Evolutionary conservation across 495 filamentous ascomycete species (phyloP).

Genomic region (Aspergillus bridgeri): DNA sequence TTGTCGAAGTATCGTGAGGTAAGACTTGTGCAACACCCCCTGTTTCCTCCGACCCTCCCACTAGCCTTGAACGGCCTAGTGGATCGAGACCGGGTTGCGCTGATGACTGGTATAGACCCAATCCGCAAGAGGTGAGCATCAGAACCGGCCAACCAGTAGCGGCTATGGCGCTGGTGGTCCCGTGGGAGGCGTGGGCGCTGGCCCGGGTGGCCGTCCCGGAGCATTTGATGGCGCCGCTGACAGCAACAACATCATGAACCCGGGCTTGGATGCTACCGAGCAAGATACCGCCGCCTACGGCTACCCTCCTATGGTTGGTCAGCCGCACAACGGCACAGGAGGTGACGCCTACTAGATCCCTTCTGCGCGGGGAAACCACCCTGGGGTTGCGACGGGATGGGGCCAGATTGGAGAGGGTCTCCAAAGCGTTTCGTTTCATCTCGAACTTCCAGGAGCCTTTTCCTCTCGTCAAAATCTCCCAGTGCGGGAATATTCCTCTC

Average conservation of each 20-base stretch:
- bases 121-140: constrained; percentile 71
- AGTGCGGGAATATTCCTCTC: constrained; percentile 16
- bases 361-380: not conserved
- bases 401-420: too few relatives aligned
- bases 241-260: constrained; percentile 58
- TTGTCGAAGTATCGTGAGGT: constrained; percentile 97
- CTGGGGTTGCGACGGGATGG: not conserved
- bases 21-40: constrained; percentile 45
- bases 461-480: constrained; percentile 12
- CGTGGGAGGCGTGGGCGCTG: constrained; percentile 42
- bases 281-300: constrained; percentile 56
- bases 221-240: constrained; percentile 56
- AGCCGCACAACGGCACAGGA: constrained; percentile 66
- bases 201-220: constrained; percentile 43
- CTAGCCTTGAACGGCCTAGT: constrained; percentile 1
- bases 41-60: constrained; percentile 15
- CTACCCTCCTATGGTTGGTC: constrained; percentile 59
- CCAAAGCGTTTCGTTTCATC: not conserved
- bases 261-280: constrained; percentile 58
- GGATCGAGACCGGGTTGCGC: constrained; percentile 1
- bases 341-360: constrained; percentile 47
- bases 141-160: constrained; percentile 67
- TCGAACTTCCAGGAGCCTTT: constrained; percentile 4
- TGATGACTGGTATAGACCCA: constrained; percentile 56
- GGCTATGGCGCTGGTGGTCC: constrained; percentile 56